phyloP scores from a whole-genome alignment of 2,329 filamentous ascomycete species.

The Aspergillus tanneri region DNA sequence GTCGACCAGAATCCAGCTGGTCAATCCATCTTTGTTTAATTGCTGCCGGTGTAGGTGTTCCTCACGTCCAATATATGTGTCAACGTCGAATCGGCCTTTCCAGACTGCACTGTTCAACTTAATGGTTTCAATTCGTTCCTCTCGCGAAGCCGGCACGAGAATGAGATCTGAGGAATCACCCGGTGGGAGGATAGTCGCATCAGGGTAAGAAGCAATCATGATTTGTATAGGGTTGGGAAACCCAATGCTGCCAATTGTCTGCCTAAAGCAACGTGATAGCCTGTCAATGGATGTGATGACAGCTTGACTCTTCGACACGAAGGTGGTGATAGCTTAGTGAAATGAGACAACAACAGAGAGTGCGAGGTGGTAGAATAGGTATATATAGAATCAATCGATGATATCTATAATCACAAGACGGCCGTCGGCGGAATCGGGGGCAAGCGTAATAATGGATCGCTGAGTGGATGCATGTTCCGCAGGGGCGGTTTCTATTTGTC shows the following conservation, averaged over 20 bases:
- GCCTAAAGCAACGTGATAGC: background rate
- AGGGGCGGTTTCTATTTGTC: conserved; percentile 30
- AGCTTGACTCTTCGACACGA: too few species aligned
- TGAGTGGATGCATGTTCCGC: conserved; percentile 12
- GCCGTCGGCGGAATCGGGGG: background rate
- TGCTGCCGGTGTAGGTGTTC: conserved; percentile 51
- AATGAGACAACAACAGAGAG: too few species aligned
- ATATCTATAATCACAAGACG: background rate
- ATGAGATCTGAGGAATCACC: conserved; percentile 52
- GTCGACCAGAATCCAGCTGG: conserved; percentile 61
- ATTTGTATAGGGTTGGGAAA: conserved; percentile 5
- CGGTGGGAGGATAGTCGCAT: conserved; percentile 41
- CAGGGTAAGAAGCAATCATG: conserved; percentile 36
- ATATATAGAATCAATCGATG: too few species aligned
- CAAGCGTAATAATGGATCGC: conserved; percentile 7
- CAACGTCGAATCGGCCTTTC: conserved; percentile 55
- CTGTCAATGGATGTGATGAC: too few species aligned
- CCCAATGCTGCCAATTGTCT: background rate
- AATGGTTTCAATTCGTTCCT: conserved; percentile 54
- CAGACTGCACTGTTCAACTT: conserved; percentile 57
- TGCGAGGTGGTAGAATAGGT: too few species aligned
- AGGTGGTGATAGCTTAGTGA: too few species aligned
- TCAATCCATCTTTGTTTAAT: conserved; percentile 57
- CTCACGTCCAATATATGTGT: conserved; percentile 60
- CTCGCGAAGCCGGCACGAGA: conserved; percentile 55